Evolutionary conservation across 2,329 filamentous ascomycete genomes (phyloP).

Genomic region (Fusarium fracticaudum): DNA sequence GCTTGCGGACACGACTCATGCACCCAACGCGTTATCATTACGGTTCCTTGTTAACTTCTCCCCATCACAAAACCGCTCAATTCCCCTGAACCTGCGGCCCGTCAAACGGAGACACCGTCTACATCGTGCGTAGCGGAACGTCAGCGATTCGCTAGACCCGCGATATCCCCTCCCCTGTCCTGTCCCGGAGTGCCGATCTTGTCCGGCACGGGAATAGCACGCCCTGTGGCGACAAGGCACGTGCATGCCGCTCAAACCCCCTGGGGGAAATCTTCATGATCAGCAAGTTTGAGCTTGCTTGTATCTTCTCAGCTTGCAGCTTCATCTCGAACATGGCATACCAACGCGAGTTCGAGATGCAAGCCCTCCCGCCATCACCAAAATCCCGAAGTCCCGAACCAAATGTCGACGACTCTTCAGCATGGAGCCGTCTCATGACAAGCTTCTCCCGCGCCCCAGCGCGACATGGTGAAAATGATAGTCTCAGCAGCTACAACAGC

Average conservation of each 20-base stretch:
- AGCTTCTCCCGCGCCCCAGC: constrained; percentile 28
- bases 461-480: neutral
- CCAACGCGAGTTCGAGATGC: constrained; percentile 32
- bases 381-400: neutral
- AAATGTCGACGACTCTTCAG: neutral
- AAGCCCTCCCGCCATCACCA: constrained; percentile 6
- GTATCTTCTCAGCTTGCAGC: neutral
- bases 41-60: neutral
- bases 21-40: neutral
- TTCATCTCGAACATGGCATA: constrained; percentile 35
- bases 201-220: neutral
- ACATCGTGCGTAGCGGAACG: neutral
- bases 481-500: constrained; percentile 18
- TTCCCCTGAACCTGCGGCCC: neutral
- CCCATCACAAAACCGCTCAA: neutral
- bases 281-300: neutral
- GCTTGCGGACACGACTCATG: neutral
- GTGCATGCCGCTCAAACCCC: constrained; percentile 2
- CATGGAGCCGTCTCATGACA: constrained; percentile 10
- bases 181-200: neutral
- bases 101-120: constrained; percentile 1
- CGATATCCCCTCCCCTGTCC: neutral
- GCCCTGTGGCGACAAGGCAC: constrained; percentile 9
- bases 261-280: constrained; percentile 7
- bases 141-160: neutral